These are phyloP conservation scores for Xylariaceae sp. DNA, from an alignment of 2,329 filamentous ascomycete genomes.

Conservation along the genomic window DNA sequence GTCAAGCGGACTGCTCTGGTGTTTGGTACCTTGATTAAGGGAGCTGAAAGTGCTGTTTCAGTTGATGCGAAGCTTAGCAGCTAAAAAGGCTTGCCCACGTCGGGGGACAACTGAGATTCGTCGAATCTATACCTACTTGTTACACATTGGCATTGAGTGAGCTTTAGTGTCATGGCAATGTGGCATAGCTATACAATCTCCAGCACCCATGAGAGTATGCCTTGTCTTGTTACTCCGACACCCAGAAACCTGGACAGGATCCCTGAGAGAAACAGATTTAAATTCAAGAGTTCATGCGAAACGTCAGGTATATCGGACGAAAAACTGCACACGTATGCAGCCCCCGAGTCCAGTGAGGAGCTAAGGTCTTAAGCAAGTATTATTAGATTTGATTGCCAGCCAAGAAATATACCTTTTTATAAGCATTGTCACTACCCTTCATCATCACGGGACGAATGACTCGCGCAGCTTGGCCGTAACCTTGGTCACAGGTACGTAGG, in stretches of 20 bases:
- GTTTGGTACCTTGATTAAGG: too few relatives aligned
- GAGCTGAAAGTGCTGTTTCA: too few relatives aligned
- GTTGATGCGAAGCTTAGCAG: too few relatives aligned
- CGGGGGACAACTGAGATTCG: too few relatives aligned
- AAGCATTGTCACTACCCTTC: too few relatives aligned
- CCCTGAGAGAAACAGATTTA: not conserved
- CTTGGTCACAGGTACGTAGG: too few relatives aligned
- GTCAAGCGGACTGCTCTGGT: too few relatives aligned
- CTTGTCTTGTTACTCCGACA: too few relatives aligned
- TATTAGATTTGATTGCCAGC: not conserved
- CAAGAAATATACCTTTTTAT: not conserved
- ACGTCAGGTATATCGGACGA: not conserved
- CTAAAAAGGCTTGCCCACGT: too few relatives aligned
- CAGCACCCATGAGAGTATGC: not conserved
- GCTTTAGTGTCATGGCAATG: not conserved
- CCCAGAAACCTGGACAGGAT: not conserved
- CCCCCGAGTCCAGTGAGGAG: not conserved
- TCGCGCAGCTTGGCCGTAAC: too few relatives aligned
- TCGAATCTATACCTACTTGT: not conserved
- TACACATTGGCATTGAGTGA: not conserved
- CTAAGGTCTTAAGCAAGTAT: too few relatives aligned
- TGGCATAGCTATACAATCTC: not conserved
- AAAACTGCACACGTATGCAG: not conserved
- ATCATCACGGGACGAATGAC: too few relatives aligned
- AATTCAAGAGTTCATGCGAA: conserved; percentile 4